phyloP scores from a whole-genome alignment of 2,329 filamentous ascomycete species.

The Dryadomyces sulphureus region DNA sequence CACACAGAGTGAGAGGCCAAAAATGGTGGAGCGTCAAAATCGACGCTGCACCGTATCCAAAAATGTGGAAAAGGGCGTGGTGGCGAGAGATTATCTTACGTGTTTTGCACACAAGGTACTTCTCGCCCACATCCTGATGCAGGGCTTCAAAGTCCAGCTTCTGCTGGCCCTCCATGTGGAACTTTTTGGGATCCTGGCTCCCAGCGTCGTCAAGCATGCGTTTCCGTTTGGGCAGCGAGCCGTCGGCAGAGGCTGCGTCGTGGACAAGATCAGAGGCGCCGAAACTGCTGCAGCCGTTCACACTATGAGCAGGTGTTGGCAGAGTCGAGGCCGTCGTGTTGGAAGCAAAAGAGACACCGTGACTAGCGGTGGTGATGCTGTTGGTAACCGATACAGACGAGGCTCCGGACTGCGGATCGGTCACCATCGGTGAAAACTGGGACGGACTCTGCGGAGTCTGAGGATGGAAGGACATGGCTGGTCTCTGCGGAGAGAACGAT shows the following conservation, averaged over 20 bases:
- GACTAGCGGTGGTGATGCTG: conserved; percentile 25
- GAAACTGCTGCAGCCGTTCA: conserved; percentile 34
- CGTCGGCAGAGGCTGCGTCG: conserved; percentile 31
- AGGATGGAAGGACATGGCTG: conserved; percentile 51
- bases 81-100: conserved; percentile 35
- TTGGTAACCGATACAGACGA: conserved; percentile 6
- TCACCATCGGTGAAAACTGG: conserved; percentile 41
- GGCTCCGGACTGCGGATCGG: conserved; percentile 28
- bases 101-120: conserved; percentile 52
- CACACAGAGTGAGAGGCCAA: not conserved
- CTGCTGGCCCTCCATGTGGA: conserved; percentile 41
- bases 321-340: conserved; percentile 32
- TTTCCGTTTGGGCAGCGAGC: conserved; percentile 49
- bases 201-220: conserved; percentile 40
- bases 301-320: conserved; percentile 48
- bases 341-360: conserved; percentile 29
- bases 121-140: conserved; percentile 50
- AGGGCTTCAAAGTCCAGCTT: conserved; percentile 48
- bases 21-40: not conserved
- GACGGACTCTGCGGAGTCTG: conserved; percentile 54
- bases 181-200: conserved; percentile 44
- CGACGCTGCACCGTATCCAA: not conserved
- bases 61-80: not conserved
- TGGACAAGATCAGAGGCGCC: conserved; percentile 27
- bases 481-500: conserved; percentile 11